Conservation (phyloP, 2,329 filamentous ascomycete species). For the Epichloe amarillans region DNA sequence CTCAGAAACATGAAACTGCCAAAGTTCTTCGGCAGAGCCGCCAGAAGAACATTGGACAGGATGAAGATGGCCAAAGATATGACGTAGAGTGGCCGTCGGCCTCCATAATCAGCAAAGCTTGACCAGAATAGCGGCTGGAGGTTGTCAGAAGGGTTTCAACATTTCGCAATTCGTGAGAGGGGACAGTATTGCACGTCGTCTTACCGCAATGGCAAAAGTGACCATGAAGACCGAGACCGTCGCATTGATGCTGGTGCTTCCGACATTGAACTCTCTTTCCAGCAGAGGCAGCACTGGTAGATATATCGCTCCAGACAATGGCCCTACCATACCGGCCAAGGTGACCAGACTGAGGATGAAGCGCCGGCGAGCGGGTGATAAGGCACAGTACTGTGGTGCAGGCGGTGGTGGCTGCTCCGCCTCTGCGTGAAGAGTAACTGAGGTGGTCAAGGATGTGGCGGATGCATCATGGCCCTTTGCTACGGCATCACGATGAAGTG, state of each 20-base stretch:
- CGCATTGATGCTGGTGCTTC: slow-evolving; percentile 24
- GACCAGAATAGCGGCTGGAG: slow-evolving; percentile 26
- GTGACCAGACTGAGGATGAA: slow-evolving; percentile 27
- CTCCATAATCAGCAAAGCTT: slow-evolving; percentile 24
- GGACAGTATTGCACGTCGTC: not conserved
- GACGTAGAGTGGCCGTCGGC: slow-evolving; percentile 27
- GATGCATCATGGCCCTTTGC: not conserved
- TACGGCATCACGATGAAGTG: not conserved
- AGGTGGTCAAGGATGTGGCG: not conserved
- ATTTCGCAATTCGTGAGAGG: too few species aligned
- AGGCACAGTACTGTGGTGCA: slow-evolving; percentile 22
- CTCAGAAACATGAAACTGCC: slow-evolving; percentile 25
- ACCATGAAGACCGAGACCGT: slow-evolving; percentile 32
- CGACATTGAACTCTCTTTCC: slow-evolving; percentile 23
- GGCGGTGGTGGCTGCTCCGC: slow-evolving; percentile 1
- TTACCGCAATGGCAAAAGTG: slow-evolving; percentile 26
- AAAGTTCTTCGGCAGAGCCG: slow-evolving; percentile 23
- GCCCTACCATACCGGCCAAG: slow-evolving; percentile 27
- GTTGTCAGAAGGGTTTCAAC: not conserved
- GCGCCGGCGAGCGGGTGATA: slow-evolving; percentile 19
- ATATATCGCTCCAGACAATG: slow-evolving; percentile 30
- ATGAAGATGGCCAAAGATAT: slow-evolving; percentile 26
- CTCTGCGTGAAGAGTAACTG: not conserved
- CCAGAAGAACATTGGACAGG: slow-evolving; percentile 24
- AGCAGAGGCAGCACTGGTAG: slow-evolving; percentile 26